Base-by-base conservation (phyloP, 768 basidiomycete genomes). In the Suillus placidus region DNA sequence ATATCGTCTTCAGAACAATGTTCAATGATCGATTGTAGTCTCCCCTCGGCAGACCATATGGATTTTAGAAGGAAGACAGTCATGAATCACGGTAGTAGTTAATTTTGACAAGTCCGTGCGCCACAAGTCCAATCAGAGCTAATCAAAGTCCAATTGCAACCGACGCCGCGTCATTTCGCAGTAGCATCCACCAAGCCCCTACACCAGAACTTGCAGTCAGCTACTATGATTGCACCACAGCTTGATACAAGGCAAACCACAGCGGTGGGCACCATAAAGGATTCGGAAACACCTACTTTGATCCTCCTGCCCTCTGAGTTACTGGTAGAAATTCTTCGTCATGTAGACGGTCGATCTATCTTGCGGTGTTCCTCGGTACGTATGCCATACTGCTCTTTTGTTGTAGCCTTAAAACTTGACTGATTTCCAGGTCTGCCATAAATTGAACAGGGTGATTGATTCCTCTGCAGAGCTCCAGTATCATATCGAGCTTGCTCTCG, bases 401-500 rank as follows among this genome's bases (percentile, higher is more conserved):
- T 12, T 42, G 23, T 8, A 4, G 6, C 40, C 13, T 62, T 6
- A 26, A 47, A 32, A 49, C 35, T 42, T 62, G 26, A 13, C 38
- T 18, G 3, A 23, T 37, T 62, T 35, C 2, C 56, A 76, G 75
- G 73, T 74, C 2, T 76, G 76, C 49, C 68, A 54, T 26, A 56
- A 54, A 26, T 47, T 73, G 35, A 63, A 66, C 1, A 68, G 66
- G 13, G 43, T 74, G 20, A 58, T 76, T 63, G 73, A 78, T 9
- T 63, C 20, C 3, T 76, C 73, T 52, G 60, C 71, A 61, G 73
- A 82, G 54, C 68, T 83, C 0, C 76, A 76, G 26, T 83, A 83
- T 64, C 69, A 61, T 2, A 75, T 81, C 61, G 81, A 82, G 60
- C 77, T 83, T n/a, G 72, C 64, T 7, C 69, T 74, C 6, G 76